A percentile compares a stretch with the other conserved stretches of the same genome.
Conservation (phyloP, 805 yeast genomes). For the Ogataea pini region DNA sequence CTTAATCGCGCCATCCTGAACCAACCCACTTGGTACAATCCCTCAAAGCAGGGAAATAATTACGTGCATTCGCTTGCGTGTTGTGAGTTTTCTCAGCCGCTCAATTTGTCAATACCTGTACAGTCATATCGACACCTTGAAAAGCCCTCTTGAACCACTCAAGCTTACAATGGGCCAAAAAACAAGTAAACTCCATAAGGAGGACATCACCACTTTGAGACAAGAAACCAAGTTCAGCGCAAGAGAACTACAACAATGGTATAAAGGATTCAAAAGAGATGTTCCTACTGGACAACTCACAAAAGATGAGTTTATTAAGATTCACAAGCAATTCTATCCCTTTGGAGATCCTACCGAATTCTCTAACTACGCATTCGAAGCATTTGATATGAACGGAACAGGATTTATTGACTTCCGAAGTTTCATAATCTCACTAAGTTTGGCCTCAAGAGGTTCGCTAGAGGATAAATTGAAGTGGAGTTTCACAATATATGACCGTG, state of each 20-base stretch:
- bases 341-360: constrained; percentile 96
- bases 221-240: constrained; percentile 89
- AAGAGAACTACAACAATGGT: constrained; percentile 97
- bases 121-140: too few relatives aligned
- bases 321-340: constrained; percentile 95
- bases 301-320: constrained; percentile 84
- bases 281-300: constrained; percentile 90
- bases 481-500: constrained; percentile 81
- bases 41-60: too few relatives aligned
- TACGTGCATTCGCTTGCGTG: too few relatives aligned
- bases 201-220: constrained; percentile 79
- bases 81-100: too few relatives aligned
- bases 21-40: too few relatives aligned
- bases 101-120: too few relatives aligned
- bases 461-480: constrained; percentile 91
- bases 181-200: constrained; percentile 87
- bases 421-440: constrained; percentile 82
- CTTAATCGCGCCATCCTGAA: too few relatives aligned
- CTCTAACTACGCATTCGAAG: constrained; percentile 83
- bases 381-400: constrained; percentile 78
- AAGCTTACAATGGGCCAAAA: constrained; percentile 78
- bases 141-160: too few relatives aligned
- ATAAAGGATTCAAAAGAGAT: constrained; percentile 91
- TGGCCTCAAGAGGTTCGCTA: constrained; percentile 81
- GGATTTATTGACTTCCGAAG: constrained; percentile 90